Evolutionary conservation across 345 rosid genomes (phyloP), one percentile per base, ranked within the genome.

Genomic region (Salix viminalis): DNA sequence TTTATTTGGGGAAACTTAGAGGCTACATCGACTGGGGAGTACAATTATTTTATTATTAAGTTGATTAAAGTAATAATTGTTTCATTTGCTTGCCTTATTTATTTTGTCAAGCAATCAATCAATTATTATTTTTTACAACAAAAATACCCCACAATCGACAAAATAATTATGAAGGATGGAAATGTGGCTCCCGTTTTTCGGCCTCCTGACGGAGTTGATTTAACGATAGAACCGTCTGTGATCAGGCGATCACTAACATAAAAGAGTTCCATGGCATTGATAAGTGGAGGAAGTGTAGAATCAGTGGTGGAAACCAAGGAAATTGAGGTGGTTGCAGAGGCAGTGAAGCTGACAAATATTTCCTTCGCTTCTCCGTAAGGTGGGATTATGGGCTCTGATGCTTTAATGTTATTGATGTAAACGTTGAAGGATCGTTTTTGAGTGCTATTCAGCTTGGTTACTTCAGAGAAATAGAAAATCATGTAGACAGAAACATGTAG

Each of bases 391-490:
- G 82, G 23, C 26, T 50, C 60, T 0, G 80, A 61, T 4, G 1
- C 0, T 11, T 62, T 28, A 39, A 48, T 67, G 71, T 72, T 30
- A 50, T 87, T 70, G 23, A 77, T 9, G 41, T 72, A 67, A 41
- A 83, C 39, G 75, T 41, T 21, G 21, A 89, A 79, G 41, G 88
- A 83, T 65, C 88, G 83, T 4, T 75, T 83, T 21, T 87, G 73
- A 26, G 85, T 76, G 6, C 79, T 21, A 61, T 71, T 70, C 0
- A 86, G 88, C 39, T 34, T 23, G 1, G 80, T 28, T 69, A 87
- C 85, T 73, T 89, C 92, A 7, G 89, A 83, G 74, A 85, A 88
- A 66, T 85, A 87, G 68, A 88, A 39, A 84, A 74, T 86, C 36
- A 81, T 62, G 50, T 83, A 78, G 16, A 77, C 41, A 1, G 84